Evolutionary conservation across 2,329 filamentous ascomycete species (phyloP).

Genomic region (Hymenoscyphus linearis): DNA sequence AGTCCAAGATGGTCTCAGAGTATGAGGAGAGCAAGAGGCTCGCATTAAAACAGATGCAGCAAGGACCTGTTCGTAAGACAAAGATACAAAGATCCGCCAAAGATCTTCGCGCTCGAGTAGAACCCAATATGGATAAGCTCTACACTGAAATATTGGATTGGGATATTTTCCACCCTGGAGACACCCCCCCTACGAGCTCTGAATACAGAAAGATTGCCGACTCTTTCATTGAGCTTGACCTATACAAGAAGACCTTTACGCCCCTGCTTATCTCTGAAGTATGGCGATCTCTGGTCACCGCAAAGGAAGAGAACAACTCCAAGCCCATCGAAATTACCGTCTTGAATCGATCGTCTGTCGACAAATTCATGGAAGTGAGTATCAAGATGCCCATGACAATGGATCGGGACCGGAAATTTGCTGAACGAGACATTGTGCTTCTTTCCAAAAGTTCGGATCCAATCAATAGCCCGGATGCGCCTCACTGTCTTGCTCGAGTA

Average conservation of each 20-base stretch:
- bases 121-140: conserved; percentile 78
- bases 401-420: conserved; percentile 65
- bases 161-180: conserved; percentile 89
- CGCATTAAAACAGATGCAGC: conserved; percentile 47
- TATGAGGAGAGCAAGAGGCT: conserved; percentile 42
- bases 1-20: conserved; percentile 32
- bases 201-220: conserved; percentile 72
- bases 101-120: conserved; percentile 88
- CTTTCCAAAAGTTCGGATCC: conserved; percentile 72
- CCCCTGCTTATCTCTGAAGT: conserved; percentile 88
- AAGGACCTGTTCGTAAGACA: conserved; percentile 76
- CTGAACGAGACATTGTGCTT: conserved; percentile 84
- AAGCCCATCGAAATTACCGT: conserved; percentile 85
- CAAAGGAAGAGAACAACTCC: conserved; percentile 77
- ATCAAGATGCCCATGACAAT: conserved; percentile 69
- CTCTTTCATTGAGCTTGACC: conserved; percentile 66
- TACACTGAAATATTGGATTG: conserved; percentile 85
- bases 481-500: conserved; percentile 83
- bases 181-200: conserved; percentile 73
- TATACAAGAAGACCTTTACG: conserved; percentile 87
- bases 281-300: conserved; percentile 88
- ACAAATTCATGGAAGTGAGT: conserved; percentile 88
- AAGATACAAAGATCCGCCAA: conserved; percentile 77
- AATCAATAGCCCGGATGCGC: conserved; percentile 56
- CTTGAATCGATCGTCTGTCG: conserved; percentile 80